These are phyloP conservation scores for Komagataella mondaviorum DNA, from an alignment of 805 yeast species.

Conservation along the genomic window DNA sequence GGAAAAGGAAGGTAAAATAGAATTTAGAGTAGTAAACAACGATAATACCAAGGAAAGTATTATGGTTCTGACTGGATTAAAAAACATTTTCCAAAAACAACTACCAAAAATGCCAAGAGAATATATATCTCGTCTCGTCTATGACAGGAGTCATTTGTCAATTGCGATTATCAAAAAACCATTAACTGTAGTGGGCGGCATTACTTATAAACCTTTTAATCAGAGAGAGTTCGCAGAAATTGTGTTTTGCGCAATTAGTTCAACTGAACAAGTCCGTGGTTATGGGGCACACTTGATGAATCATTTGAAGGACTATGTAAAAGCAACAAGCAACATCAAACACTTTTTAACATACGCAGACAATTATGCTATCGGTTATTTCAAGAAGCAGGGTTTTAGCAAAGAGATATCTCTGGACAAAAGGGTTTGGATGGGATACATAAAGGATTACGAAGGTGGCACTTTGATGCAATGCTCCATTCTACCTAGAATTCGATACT, in stretches of 20 bases:
- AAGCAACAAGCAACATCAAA: constrained; percentile 73
- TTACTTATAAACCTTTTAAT: constrained; percentile 90
- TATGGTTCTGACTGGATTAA: constrained; percentile 88
- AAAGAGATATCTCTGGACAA: constrained; percentile 84
- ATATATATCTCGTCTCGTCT: constrained; percentile 87
- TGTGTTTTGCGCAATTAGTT: constrained; percentile 95
- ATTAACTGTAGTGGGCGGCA: constrained; percentile 93
- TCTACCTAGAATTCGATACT: constrained; percentile 78
- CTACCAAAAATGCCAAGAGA: constrained; percentile 98
- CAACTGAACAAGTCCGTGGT: constrained; percentile 96
- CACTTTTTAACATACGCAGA: constrained; percentile 94
- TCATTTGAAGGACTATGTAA: constrained; percentile 90
- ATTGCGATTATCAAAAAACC: constrained; percentile 95
- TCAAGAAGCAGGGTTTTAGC: constrained; percentile 96
- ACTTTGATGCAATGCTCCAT: constrained; percentile 95
- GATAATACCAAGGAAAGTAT: constrained; percentile 79
- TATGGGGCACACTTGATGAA: constrained; percentile 99
- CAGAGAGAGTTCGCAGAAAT: constrained; percentile 90
- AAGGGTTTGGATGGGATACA: constrained; percentile 94
- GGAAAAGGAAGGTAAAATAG: constrained; percentile 86
- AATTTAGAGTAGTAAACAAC: constrained; percentile 92
- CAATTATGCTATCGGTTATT: constrained; percentile 96
- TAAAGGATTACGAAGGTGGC: constrained; percentile 98
- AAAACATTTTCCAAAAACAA: constrained; percentile 93
- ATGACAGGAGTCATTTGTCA: constrained; percentile 86